These are phyloP conservation scores for Apodospora peruviana DNA, from an alignment of 495 filamentous ascomycete species.

Conservation along the genomic window DNA sequence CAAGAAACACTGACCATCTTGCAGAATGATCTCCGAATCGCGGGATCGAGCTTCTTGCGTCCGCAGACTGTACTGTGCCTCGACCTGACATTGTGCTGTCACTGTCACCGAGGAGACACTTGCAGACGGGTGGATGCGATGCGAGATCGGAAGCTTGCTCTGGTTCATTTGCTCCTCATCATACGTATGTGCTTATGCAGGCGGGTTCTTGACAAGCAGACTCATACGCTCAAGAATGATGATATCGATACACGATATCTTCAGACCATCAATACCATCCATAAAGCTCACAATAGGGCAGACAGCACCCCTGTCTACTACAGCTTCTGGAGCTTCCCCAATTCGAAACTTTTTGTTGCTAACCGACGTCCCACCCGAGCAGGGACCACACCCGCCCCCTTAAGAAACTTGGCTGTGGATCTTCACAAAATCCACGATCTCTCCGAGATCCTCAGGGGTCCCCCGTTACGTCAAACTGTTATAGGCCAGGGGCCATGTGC, in stretches of 20 bases:
- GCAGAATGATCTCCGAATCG: background rate
- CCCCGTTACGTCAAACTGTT: constrained; percentile 17
- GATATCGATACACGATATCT: too few relatives aligned
- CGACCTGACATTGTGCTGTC: constrained; percentile 6
- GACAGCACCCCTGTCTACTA: background rate
- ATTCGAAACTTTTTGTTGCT: constrained; percentile 8
- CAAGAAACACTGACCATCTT: constrained; percentile 6
- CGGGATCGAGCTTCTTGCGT: background rate
- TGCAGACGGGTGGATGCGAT: constrained; percentile 9
- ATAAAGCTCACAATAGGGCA: background rate
- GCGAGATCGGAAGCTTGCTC: background rate
- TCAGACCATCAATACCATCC: too few relatives aligned
- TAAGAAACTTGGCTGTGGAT: constrained; percentile 19
- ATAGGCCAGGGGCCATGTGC: constrained; percentile 13
- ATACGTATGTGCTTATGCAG: constrained; percentile 1
- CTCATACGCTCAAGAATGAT: too few relatives aligned
- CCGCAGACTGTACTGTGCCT: constrained; percentile 5
- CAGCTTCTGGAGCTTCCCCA: background rate
- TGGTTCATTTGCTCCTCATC: constrained; percentile 3
- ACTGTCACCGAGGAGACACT: background rate
- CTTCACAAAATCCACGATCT: constrained; percentile 19
- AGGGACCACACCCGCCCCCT: background rate
- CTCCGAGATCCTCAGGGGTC: constrained; percentile 23
- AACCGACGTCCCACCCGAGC: constrained; percentile 16
- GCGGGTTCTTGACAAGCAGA: too few relatives aligned